Evolutionary conservation across 2,329 filamentous ascomycete species (phyloP).

Genomic region (Colletotrichum sp.): DNA sequence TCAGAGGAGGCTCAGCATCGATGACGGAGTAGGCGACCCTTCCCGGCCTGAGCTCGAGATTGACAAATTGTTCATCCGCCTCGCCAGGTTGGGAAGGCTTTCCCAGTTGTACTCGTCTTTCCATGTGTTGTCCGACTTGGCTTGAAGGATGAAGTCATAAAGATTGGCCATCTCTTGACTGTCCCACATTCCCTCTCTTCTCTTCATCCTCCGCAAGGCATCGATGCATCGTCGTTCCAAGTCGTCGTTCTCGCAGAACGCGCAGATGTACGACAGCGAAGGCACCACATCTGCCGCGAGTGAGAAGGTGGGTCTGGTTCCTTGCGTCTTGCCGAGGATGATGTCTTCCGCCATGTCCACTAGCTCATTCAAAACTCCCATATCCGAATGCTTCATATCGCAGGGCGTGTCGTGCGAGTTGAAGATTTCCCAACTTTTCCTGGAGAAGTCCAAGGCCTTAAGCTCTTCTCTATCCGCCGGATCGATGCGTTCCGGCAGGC

Average conservation of each 20-base stretch:
- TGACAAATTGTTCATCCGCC: not conserved
- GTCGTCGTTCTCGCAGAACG: constrained; percentile 12
- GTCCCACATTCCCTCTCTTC: constrained; percentile 22
- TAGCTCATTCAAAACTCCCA: not conserved
- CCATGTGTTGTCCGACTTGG: constrained; percentile 3
- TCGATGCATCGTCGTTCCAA: constrained; percentile 13
- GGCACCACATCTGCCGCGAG: constrained; percentile 7
- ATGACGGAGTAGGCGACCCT: not conserved
- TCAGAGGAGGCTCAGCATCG: not conserved
- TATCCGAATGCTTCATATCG: not conserved
- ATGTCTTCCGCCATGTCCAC: constrained; percentile 12
- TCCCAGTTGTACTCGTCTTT: constrained; percentile 17
- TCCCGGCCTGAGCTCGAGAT: not conserved
- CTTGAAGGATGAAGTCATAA: not conserved
- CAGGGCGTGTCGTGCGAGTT: not conserved
- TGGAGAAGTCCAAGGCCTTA: not conserved
- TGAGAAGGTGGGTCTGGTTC: not conserved
- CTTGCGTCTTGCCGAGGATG: not conserved
- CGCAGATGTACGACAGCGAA: constrained; percentile 14
- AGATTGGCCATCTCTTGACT: constrained; percentile 18
- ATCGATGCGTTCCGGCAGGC: not conserved
- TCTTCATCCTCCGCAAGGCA: constrained; percentile 6
- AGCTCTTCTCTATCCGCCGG: not conserved
- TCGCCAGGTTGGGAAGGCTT: not conserved
- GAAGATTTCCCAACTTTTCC: not conserved